Base-by-base conservation (phyloP, 306 rosid species). In the Vigna unguiculata region DNA sequence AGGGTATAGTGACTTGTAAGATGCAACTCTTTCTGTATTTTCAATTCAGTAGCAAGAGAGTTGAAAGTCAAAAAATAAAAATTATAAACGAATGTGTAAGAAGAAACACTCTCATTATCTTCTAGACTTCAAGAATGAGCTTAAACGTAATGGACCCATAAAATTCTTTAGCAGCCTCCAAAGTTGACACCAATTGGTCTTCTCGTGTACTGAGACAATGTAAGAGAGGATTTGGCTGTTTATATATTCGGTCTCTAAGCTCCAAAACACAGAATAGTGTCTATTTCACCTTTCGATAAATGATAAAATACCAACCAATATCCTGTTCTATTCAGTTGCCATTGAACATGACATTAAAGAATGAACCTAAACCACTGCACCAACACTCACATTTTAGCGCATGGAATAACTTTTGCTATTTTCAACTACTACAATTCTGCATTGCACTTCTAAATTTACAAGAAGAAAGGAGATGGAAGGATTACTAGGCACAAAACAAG, bases 331-430 rank as follows among this genome's bases (percentile, higher is more conserved):
- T 19, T 74, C 34, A 74, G 60, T 30, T 15, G 10, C 3, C 60
- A 19, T 61, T 6, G 25, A 48, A 10, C 20, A 57, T 45, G 6
- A 6, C 46, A n/a, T 43, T 13, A 74, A 40, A 48, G 66, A 16
- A 57, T 16, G 62, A 69, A 58, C 25, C 19, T 34, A 74, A 81
- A 68, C 52, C 20, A 24, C 59, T n/a, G n/a, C 24, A 59, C 48
- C 38, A 49, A 2, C 71, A 55, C 60, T 22, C 40, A 74, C 51
- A 22, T 41, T 49, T 21, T 5, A 67, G 55, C 59, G 25, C 22
- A 47, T 48, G 49, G 51, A 54, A 81, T 71, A 74, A 40, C 61
- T 59, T 30, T 0, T 6, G 21, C 66, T 59, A 28, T 28, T 6
- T 16, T 59, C 65, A 59, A 59, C 7, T 59, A 6, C 41, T n/a